phyloP scores from a whole-genome alignment of 345 rosid genomes.

The Mallotus nudiflorus region DNA sequence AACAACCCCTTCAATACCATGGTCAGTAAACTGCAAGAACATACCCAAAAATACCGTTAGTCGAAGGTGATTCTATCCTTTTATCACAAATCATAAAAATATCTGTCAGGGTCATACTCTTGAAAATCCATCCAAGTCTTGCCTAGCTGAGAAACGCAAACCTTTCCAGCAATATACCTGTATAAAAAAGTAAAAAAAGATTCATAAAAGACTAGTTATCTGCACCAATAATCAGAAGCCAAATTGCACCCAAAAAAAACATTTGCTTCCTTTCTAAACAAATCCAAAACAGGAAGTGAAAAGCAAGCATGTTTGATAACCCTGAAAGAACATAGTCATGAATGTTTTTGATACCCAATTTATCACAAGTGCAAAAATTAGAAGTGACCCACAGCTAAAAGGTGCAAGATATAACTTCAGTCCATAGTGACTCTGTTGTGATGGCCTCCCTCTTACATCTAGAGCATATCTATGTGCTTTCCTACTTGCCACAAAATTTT shows the following conservation, averaged over 20 bases:
- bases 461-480: too few species aligned
- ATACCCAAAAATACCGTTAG: slow-evolving; percentile 7
- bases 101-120: slow-evolving; percentile 46
- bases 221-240: not conserved
- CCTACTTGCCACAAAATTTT: too few species aligned
- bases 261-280: not conserved
- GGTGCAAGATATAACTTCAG: too few species aligned
- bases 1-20: slow-evolving; percentile 95
- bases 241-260: not conserved
- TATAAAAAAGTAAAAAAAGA: not conserved
- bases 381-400: too few species aligned
- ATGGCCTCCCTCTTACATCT: too few species aligned
- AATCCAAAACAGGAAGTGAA: not conserved
- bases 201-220: not conserved
- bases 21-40: slow-evolving; percentile 79
- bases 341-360: not conserved
- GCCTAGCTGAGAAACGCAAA: slow-evolving; percentile 85
- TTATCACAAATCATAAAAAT: not conserved
- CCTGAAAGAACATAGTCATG: too few species aligned
- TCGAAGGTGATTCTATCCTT: not conserved
- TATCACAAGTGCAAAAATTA: not conserved
- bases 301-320: not conserved
- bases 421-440: too few species aligned
- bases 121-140: slow-evolving; percentile 96
- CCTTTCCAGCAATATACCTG: slow-evolving; percentile 99